phyloP scores from a whole-genome alignment of 108 stramenopile species.

The Cyclotella distinguenda region DNA sequence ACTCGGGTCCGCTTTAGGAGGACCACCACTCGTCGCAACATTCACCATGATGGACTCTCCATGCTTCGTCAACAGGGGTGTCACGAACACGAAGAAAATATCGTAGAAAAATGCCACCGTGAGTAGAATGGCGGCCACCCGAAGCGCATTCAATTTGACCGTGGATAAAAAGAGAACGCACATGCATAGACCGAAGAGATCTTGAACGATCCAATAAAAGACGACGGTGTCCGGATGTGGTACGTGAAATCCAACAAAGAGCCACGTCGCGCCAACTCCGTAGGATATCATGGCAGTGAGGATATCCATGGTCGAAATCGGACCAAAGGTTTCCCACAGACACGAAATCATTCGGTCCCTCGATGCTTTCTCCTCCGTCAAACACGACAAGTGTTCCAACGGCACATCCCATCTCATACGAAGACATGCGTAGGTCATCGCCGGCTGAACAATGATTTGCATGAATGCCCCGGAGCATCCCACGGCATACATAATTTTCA shows the following conservation, averaged over 20 bases:
- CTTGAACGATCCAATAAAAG: constrained; percentile 77
- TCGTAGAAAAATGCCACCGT: constrained; percentile 87
- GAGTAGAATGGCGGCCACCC: constrained; percentile 76
- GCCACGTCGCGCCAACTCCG: constrained; percentile 40
- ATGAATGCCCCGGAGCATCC: constrained; percentile 62
- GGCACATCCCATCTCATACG: constrained; percentile 23
- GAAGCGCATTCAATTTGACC: constrained; percentile 68
- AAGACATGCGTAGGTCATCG: constrained; percentile 7
- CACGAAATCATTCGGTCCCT: constrained; percentile 25
- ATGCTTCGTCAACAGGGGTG: constrained; percentile 65
- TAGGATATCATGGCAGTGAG: constrained; percentile 21
- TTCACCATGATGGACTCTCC: constrained; percentile 79
- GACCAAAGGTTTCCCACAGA: constrained; percentile 36
- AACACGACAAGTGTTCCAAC: constrained; percentile 10
- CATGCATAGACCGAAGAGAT: constrained; percentile 78
- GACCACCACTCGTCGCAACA: constrained; percentile 66
- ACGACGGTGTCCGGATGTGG: constrained; percentile 30
- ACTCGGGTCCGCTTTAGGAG: constrained; percentile 49
- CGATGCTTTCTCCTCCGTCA: constrained; percentile 33
- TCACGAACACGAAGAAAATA: constrained; percentile 90
- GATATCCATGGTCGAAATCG: constrained; percentile 29
- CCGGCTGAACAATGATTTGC: constrained; percentile 50
- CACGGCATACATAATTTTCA: constrained; percentile 72
- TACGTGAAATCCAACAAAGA: constrained; percentile 35
- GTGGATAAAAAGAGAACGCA: constrained; percentile 72